Base-by-base conservation (phyloP, 768 basidiomycete species). In the Gloeopeniophorella convolvens region DNA sequence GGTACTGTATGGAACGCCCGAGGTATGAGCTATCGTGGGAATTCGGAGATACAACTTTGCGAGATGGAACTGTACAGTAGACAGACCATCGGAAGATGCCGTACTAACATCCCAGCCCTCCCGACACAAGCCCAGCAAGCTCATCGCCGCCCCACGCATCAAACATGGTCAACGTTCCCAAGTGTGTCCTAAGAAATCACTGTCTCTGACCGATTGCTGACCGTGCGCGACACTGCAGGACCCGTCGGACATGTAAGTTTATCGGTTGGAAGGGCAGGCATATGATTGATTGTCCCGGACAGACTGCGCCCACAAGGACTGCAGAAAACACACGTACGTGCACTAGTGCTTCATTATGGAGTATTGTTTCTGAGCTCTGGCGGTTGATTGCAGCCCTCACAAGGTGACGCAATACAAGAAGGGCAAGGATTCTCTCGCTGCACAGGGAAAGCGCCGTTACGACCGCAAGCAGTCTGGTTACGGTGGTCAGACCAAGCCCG, bases 401-500 rank as follows among this genome's bases (percentile, higher is more conserved):
- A 99, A 99, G 73, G 95, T 99, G 65, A 97, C 95, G 52, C 95
- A 99, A 70, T 99, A 98, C 82, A 99, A 99, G 85, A 96, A 91
- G 81, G 96, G 96, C 68, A 98, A 99, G 75, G 95, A 91, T 68
- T 98, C 96, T 53, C 74, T 94, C 57, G 89, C 89, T 68, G 96
- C 90, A 45, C 95, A 99, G 76, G 96, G 96, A 76, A 98, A 99
- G 84, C 89, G 96, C 65, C 92, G 96, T 76, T 98, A 99, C 75
- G 96, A 98, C 78, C 86, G 95, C 65, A 95, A 96, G 82, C 93
- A 89, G 72, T 86, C 85, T 59, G 89, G 95, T 73, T 98, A 97
- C 75, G 95, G 95, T 87, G 95, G 95, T 75, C 95, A 99, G 80
- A 99, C 95, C 53, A 99, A 99, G 78, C 95, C 95, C 55, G 94